phyloP scores from a whole-genome alignment of 1,139 yeast species.

The Geotrichum cucujoidarum region DNA sequence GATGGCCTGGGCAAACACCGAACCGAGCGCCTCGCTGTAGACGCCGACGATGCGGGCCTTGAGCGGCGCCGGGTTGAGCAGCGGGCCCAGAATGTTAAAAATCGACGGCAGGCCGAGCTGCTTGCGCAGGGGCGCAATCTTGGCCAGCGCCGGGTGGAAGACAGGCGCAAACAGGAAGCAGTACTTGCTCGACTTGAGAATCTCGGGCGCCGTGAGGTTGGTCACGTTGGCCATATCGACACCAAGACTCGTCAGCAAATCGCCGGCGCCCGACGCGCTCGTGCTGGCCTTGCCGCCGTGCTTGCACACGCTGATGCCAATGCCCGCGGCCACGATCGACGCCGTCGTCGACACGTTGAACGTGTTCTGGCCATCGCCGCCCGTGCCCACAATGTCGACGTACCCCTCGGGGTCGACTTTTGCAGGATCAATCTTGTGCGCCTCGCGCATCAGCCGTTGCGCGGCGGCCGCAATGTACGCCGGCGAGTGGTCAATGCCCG shows the following conservation, averaged over 20 bases:
- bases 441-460: constrained; percentile 53
- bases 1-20: constrained; percentile 79
- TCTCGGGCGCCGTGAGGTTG: constrained; percentile 55
- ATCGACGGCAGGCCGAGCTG: constrained; percentile 84
- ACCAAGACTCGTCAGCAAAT: constrained; percentile 69
- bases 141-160: constrained; percentile 90
- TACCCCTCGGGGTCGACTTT: constrained; percentile 50
- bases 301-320: constrained; percentile 74
- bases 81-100: constrained; percentile 88
- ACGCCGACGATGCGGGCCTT: constrained; percentile 85
- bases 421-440: constrained; percentile 30
- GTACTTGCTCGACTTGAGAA: constrained; percentile 54
- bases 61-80: constrained; percentile 84
- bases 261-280: constrained; percentile 90
- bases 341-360: constrained; percentile 94
- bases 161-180: constrained; percentile 88
- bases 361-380: constrained; percentile 96
- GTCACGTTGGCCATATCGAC: constrained; percentile 69
- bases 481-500: constrained; percentile 77
- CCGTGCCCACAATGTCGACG: constrained; percentile 93
- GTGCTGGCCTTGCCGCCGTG: constrained; percentile 98
- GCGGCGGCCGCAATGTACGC: constrained; percentile 85
- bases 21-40: constrained; percentile 71
- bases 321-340: constrained; percentile 91
- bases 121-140: constrained; percentile 71